Evolutionary conservation across 179 eudicot species (phyloP).

Genomic region (Silene noctiflora): DNA sequence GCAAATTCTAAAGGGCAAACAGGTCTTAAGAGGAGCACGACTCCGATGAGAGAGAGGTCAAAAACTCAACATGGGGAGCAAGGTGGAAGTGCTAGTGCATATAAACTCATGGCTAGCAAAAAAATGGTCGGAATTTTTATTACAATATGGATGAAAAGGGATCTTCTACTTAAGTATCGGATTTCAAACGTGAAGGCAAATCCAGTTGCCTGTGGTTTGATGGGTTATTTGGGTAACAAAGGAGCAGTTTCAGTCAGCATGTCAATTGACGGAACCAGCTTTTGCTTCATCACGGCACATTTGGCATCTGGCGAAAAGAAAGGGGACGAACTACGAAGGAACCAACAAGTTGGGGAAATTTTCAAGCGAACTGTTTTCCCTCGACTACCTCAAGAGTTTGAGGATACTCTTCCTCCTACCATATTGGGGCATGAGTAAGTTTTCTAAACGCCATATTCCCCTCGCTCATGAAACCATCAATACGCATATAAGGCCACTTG

Average conservation of each 20-base stretch:
- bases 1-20: constrained; percentile 26
- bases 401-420: constrained; percentile 45
- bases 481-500: no score
- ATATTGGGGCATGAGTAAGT: constrained; percentile 75
- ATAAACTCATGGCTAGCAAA: constrained; percentile 66
- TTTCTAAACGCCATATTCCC: constrained; percentile 1
- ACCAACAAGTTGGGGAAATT: constrained; percentile 59
- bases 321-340: constrained; percentile 75
- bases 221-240: constrained; percentile 82
- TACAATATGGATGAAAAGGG: constrained; percentile 72
- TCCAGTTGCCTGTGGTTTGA: constrained; percentile 56
- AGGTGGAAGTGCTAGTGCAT: constrained; percentile 42
- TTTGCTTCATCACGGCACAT: constrained; percentile 75
- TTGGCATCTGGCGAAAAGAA: constrained; percentile 84
- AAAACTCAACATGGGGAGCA: constrained; percentile 34
- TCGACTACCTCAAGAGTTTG: constrained; percentile 44
- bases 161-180: constrained; percentile 52
- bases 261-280: constrained; percentile 62
- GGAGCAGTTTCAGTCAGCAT: constrained; percentile 80
- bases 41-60: constrained; percentile 35
- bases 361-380: constrained; percentile 57
- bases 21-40: constrained; percentile 29
- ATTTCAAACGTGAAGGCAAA: constrained; percentile 56
- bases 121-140: constrained; percentile 78
- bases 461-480: background rate